phyloP scores from a whole-genome alignment of 192 early-diverging fungal genomes.

The Dimargaris verticillata region DNA sequence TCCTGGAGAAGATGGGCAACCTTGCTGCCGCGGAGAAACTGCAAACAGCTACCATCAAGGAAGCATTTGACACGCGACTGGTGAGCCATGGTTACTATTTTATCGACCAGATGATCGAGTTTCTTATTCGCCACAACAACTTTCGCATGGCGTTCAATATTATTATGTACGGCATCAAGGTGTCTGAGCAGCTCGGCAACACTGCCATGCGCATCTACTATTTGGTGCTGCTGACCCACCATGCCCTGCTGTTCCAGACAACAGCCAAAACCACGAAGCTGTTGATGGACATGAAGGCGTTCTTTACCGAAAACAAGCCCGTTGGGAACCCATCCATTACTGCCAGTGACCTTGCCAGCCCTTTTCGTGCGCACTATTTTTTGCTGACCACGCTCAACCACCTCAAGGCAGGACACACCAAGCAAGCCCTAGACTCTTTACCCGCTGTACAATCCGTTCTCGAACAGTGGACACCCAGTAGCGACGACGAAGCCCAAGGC shows the following conservation, averaged over 20 bases:
- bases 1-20: neutral
- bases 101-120: neutral
- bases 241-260: slow-evolving; percentile 7
- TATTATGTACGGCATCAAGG: slow-evolving; percentile 10
- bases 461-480: slow-evolving; percentile 4
- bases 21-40: neutral
- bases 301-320: neutral
- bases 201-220: slow-evolving; percentile 4
- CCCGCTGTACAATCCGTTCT: neutral
- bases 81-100: neutral
- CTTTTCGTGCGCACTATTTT: slow-evolving; percentile 6
- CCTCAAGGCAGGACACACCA: neutral
- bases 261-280: neutral
- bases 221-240: slow-evolving; percentile 2
- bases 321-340: slow-evolving; percentile 6
- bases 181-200: slow-evolving; percentile 6
- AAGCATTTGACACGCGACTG: slow-evolving; percentile 1
- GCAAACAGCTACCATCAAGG: neutral
- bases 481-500: neutral
- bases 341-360: neutral
- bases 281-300: slow-evolving; percentile 3
- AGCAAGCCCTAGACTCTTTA: neutral
- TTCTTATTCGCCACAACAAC: neutral
- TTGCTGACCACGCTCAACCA: neutral
- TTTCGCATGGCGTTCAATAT: slow-evolving; percentile 4